These are phyloP conservation scores for Bolboschoenus planiculmis DNA, from an alignment of 176 grass and related monocot species.

Conservation along the genomic window DNA sequence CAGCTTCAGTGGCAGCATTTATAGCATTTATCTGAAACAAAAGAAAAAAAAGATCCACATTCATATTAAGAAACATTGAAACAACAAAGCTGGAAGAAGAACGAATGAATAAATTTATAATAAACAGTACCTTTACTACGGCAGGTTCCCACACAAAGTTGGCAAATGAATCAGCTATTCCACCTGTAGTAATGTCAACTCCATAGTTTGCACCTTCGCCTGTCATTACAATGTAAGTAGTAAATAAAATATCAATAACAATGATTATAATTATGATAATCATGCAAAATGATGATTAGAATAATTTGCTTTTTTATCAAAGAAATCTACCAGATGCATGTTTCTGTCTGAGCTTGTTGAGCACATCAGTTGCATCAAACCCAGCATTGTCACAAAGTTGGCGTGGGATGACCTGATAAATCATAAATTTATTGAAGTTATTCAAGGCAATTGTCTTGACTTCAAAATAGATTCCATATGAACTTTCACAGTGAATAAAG, in stretches of 20 bases:
- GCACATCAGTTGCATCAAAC: slow-evolving; percentile 86
- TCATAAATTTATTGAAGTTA: background rate
- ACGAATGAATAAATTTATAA: background rate
- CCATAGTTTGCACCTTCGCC: slow-evolving; percentile 92
- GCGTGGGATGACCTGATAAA: slow-evolving; percentile 65
- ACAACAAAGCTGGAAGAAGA: background rate
- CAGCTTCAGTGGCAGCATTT: slow-evolving; percentile 77
- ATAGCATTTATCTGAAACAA: slow-evolving; percentile 92
- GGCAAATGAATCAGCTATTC: slow-evolving; percentile 84
- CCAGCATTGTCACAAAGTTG: slow-evolving; percentile 98
- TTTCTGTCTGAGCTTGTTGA: slow-evolving; percentile 93
- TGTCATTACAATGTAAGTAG: slow-evolving; percentile 16
- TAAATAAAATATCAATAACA: background rate
- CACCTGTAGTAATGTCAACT: slow-evolving; percentile 89
- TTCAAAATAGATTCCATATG: background rate
- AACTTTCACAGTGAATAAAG: background rate
- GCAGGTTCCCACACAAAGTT: slow-evolving; percentile 99
- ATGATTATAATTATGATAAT: background rate
- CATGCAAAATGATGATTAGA: background rate
- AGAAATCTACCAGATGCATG: slow-evolving; percentile 67
- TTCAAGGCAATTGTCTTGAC: background rate
- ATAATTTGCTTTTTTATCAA: slow-evolving; percentile 5
- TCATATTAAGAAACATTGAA: background rate
- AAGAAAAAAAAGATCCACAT: background rate
- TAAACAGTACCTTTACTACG: slow-evolving; percentile 79